These are phyloP conservation scores for Colletotrichum eremochloae DNA, from an alignment of 2,329 filamentous ascomycete species.

Conservation along the genomic window DNA sequence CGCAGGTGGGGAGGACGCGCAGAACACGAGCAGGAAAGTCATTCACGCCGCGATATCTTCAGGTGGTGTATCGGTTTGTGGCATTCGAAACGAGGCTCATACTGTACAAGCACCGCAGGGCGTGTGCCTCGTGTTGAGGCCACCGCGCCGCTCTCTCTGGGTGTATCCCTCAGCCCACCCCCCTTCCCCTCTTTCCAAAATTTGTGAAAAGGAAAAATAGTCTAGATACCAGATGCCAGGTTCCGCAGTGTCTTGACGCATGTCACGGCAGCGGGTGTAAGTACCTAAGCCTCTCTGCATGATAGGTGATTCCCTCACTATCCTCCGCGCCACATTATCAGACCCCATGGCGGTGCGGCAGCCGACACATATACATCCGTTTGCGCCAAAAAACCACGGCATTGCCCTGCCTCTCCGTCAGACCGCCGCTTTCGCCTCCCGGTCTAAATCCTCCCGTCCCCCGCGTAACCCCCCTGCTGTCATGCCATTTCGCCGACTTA, in stretches of 20 bases:
- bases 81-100: constrained; percentile 6
- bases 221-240: constrained; percentile 8
- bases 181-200: not conserved
- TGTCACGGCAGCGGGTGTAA: not conserved
- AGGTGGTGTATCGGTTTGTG: constrained; percentile 3
- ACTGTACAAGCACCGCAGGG: constrained; percentile 18
- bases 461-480: not conserved
- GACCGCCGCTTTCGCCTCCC: no score
- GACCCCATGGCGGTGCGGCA: not conserved
- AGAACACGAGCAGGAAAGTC: not conserved
- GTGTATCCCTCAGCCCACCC: constrained; percentile 1
- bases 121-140: constrained; percentile 4
- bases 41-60: not conserved
- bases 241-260: constrained; percentile 1
- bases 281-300: not conserved
- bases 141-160: not conserved
- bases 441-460: not conserved
- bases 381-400: not conserved
- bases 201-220: constrained; percentile 1
- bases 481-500: constrained; percentile 7
- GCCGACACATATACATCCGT: constrained; percentile 18
- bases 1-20: not conserved
- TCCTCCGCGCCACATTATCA: constrained; percentile 12
- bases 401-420: not conserved
- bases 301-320: not conserved